Percentiles rank a stretch among this genome's conserved stretches.
These are phyloP conservation scores for Melampsora americana DNA, from an alignment of 1,284 basidiomycete species.

Conservation along the genomic window DNA sequence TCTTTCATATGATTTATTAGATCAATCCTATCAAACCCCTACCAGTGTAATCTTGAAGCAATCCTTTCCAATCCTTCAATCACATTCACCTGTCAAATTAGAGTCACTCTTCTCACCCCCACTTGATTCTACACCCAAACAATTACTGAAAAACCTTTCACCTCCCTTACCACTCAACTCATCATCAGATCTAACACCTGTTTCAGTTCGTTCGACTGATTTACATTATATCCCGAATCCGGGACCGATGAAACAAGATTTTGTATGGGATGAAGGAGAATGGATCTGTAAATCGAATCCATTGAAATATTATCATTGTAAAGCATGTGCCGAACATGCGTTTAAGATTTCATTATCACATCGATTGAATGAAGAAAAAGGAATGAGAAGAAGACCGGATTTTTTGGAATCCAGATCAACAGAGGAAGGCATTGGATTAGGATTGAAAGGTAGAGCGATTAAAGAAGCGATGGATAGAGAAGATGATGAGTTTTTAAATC, in stretches of 20 bases:
- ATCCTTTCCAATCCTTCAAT: neutral
- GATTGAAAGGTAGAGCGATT: slow-evolving; percentile 28
- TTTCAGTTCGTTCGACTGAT: slow-evolving; percentile 29
- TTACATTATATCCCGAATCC: slow-evolving; percentile 32
- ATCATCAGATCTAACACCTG: neutral
- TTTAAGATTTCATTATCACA: slow-evolving; percentile 43
- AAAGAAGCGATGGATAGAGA: slow-evolving; percentile 43
- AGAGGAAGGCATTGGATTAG: slow-evolving; percentile 1
- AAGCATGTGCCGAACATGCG: slow-evolving; percentile 43
- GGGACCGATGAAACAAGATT: neutral
- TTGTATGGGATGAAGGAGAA: neutral
- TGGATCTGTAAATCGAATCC: slow-evolving; percentile 8
- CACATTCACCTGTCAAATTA: neutral
- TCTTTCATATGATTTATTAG: slow-evolving; percentile 37
- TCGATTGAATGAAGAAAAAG: slow-evolving; percentile 36
- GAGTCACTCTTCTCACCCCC: neutral
- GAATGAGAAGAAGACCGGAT: neutral
- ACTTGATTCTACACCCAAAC: neutral
- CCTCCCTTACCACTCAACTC: neutral
- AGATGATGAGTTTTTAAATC: slow-evolving; percentile 36
- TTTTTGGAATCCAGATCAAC: neutral
- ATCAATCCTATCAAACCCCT: neutral
- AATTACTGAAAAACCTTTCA: neutral
- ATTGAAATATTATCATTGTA: slow-evolving; percentile 38
- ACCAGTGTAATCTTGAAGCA: neutral